Percentiles rank a stretch among this genome's conserved stretches.
Conservation (phyloP, 768 basidiomycete species). For the Russula compacta region DNA sequence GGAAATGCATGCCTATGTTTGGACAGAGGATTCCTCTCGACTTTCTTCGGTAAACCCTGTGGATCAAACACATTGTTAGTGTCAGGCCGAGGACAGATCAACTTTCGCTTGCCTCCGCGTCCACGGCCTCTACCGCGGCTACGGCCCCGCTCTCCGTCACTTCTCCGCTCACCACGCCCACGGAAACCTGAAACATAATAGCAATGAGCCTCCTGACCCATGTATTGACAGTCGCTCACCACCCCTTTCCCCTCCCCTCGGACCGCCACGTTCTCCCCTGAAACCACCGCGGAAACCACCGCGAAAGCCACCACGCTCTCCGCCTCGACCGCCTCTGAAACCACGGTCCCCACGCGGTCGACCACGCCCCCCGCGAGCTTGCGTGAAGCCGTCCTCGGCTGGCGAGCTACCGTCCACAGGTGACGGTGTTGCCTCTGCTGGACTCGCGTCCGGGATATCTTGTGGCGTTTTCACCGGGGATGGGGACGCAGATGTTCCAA, state of each 20-base stretch:
- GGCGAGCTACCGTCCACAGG: slow-evolving; percentile 23
- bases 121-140: slow-evolving; percentile 27
- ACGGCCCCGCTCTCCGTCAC: slow-evolving; percentile 23
- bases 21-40: slow-evolving; percentile 13
- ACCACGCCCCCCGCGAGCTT: slow-evolving; percentile 20
- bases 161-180: slow-evolving; percentile 27
- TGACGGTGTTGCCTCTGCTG: slow-evolving; percentile 21
- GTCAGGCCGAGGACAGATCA: not conserved
- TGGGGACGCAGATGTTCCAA: slow-evolving; percentile 50
- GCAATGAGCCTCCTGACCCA: not conserved
- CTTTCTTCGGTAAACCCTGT: slow-evolving; percentile 13
- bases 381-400: slow-evolving; percentile 51
- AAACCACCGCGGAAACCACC: slow-evolving; percentile 38
- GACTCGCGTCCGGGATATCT: slow-evolving; percentile 23
- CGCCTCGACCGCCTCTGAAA: slow-evolving; percentile 13
- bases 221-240: slow-evolving; percentile 1
- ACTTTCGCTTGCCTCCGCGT: slow-evolving; percentile 21
- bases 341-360: slow-evolving; percentile 17
- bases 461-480: slow-evolving; percentile 29
- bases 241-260: slow-evolving; percentile 22
- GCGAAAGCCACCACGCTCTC: slow-evolving; percentile 23
- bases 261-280: slow-evolving; percentile 26
- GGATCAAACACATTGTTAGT: not conserved
- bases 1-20: slow-evolving; percentile 9
- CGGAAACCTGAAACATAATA: slow-evolving; percentile 11